Base-by-base conservation (phyloP, 2,329 filamentous ascomycete genomes). In the Bipolaris bicolor region DNA sequence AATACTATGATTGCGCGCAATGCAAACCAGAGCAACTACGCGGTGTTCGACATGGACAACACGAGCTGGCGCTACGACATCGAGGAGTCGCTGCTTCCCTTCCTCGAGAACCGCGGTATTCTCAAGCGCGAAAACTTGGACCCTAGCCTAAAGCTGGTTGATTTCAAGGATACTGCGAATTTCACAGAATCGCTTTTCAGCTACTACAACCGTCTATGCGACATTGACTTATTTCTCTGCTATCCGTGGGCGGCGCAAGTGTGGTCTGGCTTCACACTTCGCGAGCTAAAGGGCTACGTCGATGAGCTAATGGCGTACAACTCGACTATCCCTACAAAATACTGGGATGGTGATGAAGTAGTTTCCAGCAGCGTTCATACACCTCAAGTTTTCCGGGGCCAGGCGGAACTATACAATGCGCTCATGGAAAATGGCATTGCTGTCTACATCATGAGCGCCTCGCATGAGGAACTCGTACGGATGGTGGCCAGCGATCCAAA, bases 11-110 rank as follows among this genome's bases (percentile, higher is more conserved):
- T 73, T 37, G 20, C 52, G 20, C 61, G 60, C 20, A 73, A 71
- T 33, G 70, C 70, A 15, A 71, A 73, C 47, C 65, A 70, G 52
- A 70, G 66, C 63, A 69, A 69, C 58, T 71, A 69, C 40, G 70
- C 70, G 5, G 65, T 71, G 40, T 71, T 73, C 55, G 70, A 73
- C 55, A 71, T 70, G 67, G 70, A 73, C 61, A 71, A 73, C 48
- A 73, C 70, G 7, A 69, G 65, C 49, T 73, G 69, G 52, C 63
- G 64, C 24, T 68, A 71, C 39, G 70, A 73, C 48, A 60, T 73
- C 11, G 68, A 70, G 56, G 70, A 73, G 49, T 68, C 68, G 1
- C 61, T 71, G 3, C 57, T 73, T 11, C 70, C 70, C 3, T 73
- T 67, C 43, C 59, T 73, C 9, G 70, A 73, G 52, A 73, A 71